Evolutionary conservation across 306 rosid species (phyloP).

Genomic region (Quillaja saponaria): DNA sequence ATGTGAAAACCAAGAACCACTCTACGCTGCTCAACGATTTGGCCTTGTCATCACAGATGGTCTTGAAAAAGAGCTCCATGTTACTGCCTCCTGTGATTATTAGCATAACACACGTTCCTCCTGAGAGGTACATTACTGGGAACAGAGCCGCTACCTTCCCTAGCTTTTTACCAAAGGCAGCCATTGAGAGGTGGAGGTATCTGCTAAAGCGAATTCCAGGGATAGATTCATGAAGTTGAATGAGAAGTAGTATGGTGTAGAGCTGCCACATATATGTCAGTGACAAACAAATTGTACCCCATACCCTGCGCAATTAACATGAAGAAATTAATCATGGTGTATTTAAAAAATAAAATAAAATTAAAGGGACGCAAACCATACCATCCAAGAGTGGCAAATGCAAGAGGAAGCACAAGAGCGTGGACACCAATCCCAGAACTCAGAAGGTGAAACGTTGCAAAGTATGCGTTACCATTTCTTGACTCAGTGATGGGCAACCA

Average conservation of each 20-base stretch:
- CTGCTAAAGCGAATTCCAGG: slow-evolving; percentile 46
- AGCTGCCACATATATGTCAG: slow-evolving; percentile 49
- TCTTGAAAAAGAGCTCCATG: slow-evolving; percentile 40
- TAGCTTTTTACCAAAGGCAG: slow-evolving; percentile 43
- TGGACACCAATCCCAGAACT: slow-evolving; percentile 60
- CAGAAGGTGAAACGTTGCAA: slow-evolving; percentile 46
- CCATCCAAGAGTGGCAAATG: slow-evolving; percentile 76
- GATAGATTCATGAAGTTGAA: slow-evolving; percentile 45
- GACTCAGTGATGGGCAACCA: slow-evolving; percentile 74
- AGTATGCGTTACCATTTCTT: slow-evolving; percentile 46
- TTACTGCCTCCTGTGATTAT: slow-evolving; percentile 49
- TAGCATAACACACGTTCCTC: slow-evolving; percentile 41
- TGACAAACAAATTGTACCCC: slow-evolving; percentile 39
- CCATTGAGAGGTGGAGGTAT: slow-evolving; percentile 45
- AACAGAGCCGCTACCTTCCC: slow-evolving; percentile 48
- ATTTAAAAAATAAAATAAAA: no score
- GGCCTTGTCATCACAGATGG: slow-evolving; percentile 30
- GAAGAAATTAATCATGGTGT: no score
- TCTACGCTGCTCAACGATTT: slow-evolving; percentile 29
- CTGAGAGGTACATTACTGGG: slow-evolving; percentile 53
- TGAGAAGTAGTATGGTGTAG: slow-evolving; percentile 41
- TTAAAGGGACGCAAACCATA: slow-evolving; percentile 20
- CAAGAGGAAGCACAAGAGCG: slow-evolving; percentile 61
- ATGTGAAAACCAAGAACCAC: slow-evolving; percentile 60
- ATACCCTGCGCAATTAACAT: no score